These are phyloP conservation scores for Schizochytrium sp. DNA, from an alignment of 108 stramenopile genomes.

Conservation along the genomic window DNA sequence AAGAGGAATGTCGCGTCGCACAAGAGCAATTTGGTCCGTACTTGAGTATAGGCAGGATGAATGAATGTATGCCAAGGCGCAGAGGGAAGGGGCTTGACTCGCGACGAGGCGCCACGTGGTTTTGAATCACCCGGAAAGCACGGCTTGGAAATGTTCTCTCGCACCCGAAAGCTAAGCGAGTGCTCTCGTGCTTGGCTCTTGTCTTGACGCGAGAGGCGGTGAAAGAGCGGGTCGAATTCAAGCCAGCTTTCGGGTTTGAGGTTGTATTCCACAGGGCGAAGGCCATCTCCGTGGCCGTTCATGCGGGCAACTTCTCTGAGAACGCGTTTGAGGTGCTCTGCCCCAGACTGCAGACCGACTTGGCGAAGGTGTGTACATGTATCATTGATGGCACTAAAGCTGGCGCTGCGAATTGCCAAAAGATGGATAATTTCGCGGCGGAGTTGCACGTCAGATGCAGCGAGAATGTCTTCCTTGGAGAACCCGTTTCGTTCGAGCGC, in stretches of 20 bases:
- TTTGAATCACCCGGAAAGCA: conserved; percentile 7
- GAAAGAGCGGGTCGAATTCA: not conserved
- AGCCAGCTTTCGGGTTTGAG: not conserved
- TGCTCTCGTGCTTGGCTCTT: not conserved
- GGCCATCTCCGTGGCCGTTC: not conserved
- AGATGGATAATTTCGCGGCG: not conserved
- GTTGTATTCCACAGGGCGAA: not conserved
- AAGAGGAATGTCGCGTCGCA: conserved; percentile 7
- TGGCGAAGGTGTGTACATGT: not conserved
- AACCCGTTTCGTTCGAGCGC: not conserved
- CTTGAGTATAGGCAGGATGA: not conserved
- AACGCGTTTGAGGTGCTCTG: not conserved
- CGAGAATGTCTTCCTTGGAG: not conserved
- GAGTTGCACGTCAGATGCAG: not conserved
- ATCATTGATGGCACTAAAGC: not conserved
- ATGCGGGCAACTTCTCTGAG: not conserved
- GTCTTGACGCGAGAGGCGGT: not conserved
- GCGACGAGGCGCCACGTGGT: not conserved
- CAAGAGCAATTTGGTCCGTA: not conserved
- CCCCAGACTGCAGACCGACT: not conserved
- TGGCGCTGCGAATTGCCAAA: not conserved
- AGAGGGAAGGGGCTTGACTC: not conserved
- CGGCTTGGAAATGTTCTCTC: not conserved
- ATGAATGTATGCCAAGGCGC: not conserved
- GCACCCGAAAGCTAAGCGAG: not conserved